Evolutionary conservation across 805 yeast genomes (phyloP).

Genomic region (Pichia thaimueangensis): DNA sequence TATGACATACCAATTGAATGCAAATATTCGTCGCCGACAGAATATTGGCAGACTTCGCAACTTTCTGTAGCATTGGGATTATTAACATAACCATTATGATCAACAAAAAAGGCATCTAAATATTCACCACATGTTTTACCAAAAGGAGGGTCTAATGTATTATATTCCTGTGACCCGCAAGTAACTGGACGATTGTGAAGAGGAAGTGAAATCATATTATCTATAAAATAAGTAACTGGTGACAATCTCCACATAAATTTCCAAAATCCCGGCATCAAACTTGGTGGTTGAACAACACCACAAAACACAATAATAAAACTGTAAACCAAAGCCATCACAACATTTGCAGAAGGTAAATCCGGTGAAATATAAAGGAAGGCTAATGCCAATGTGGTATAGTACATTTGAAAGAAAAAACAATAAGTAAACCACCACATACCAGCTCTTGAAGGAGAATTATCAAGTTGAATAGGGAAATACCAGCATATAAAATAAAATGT

Average conservation of each 20-base stretch:
- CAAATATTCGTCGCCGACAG: conserved; percentile 43
- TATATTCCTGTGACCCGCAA: conserved; percentile 45
- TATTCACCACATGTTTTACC: conserved; percentile 63
- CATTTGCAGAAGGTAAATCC: conserved; percentile 61
- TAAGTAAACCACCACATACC: conserved; percentile 40
- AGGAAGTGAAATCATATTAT: conserved; percentile 40
- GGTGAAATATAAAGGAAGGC: conserved; percentile 54
- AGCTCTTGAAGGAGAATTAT: conserved; percentile 33
- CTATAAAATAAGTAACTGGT: conserved; percentile 66
- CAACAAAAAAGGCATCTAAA: conserved; percentile 33
- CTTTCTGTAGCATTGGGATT: conserved; percentile 42
- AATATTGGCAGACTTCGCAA: conserved; percentile 46
- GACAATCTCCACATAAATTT: conserved; percentile 72
- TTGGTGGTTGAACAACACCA: conserved; percentile 58
- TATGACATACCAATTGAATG: conserved; percentile 36
- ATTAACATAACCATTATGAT: conserved; percentile 47
- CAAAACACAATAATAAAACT: conserved; percentile 57
- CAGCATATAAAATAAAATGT: conserved; percentile 41
- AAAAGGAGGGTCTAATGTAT: conserved; percentile 44
- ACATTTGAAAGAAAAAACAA: conserved; percentile 37
- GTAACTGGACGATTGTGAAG: conserved; percentile 45
- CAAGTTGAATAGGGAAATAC: conserved; percentile 33
- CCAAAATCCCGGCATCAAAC: conserved; percentile 75
- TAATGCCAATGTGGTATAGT: conserved; percentile 44
- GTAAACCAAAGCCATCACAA: conserved; percentile 48